These are phyloP conservation scores for Trichomonas vaginalis DNA, from an alignment of 208 protist species.

Conservation along the genomic window DNA sequence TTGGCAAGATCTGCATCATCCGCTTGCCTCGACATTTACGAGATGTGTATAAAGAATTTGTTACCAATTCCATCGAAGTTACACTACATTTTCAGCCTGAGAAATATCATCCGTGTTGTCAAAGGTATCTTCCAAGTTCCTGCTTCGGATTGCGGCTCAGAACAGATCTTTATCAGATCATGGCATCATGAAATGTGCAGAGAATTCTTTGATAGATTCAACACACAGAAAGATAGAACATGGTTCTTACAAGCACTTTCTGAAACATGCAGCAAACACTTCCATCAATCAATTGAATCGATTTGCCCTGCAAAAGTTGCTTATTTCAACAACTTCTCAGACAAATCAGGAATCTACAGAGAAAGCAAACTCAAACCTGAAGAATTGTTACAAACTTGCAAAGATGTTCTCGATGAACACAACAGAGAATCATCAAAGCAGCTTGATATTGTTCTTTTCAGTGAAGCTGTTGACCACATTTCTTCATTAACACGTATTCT, in stretches of 20 bases:
- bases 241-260: slow-evolving; percentile 50
- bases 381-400: not conserved
- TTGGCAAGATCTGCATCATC: not conserved
- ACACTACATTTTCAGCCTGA: slow-evolving; percentile 94
- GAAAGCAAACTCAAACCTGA: slow-evolving; percentile 21
- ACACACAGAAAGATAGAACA: slow-evolving; percentile 61
- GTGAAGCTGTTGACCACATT: slow-evolving; percentile 77
- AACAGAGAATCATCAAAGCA: slow-evolving; percentile 67
- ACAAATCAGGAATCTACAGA: not conserved
- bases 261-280: not conserved
- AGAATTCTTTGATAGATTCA: slow-evolving; percentile 85
- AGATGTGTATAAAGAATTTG: slow-evolving; percentile 42
- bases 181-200: slow-evolving; percentile 81
- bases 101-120: slow-evolving; percentile 75
- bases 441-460: slow-evolving; percentile 83
- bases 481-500: slow-evolving; percentile 75
- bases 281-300: not conserved
- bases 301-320: slow-evolving; percentile 17
- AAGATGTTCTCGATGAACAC: slow-evolving; percentile 65
- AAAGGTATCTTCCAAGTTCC: slow-evolving; percentile 22
- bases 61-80: slow-evolving; percentile 76
- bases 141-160: slow-evolving; percentile 19
- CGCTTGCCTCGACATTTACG: slow-evolving; percentile 41
- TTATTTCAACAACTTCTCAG: not conserved
- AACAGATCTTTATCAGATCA: slow-evolving; percentile 45